Conservation (phyloP, 192 early-diverging fungal genomes). For the Helicostylum pulchrum region DNA sequence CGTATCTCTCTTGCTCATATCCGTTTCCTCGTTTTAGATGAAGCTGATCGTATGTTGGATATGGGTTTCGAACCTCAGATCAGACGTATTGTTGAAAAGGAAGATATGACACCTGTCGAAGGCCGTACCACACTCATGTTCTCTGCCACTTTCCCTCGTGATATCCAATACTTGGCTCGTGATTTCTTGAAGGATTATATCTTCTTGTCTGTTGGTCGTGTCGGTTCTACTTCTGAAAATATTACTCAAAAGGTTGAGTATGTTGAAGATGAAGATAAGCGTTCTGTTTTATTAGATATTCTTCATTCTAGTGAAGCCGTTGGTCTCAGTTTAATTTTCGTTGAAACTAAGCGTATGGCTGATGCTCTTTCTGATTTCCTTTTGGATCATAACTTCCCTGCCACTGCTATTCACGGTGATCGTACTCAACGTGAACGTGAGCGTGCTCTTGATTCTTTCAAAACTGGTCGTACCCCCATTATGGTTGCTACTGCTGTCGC, state of each 20-base stretch:
- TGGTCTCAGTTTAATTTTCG: slow-evolving; percentile 91
- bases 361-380: slow-evolving; percentile 90
- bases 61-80: slow-evolving; percentile 95
- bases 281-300: slow-evolving; percentile 86
- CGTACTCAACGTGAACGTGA: slow-evolving; percentile 68
- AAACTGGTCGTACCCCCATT: slow-evolving; percentile 53
- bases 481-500: slow-evolving; percentile 92
- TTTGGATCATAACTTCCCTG: slow-evolving; percentile 69
- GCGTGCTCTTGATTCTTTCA: slow-evolving; percentile 61
- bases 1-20: slow-evolving; percentile 75
- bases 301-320: slow-evolving; percentile 54
- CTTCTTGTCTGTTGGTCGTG: slow-evolving; percentile 90
- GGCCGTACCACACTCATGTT: slow-evolving; percentile 93
- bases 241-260: slow-evolving; percentile 93
- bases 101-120: slow-evolving; percentile 64
- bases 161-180: slow-evolving; percentile 83
- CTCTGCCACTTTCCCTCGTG: slow-evolving; percentile 91
- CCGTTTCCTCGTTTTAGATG: slow-evolving; percentile 88
- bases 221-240: slow-evolving; percentile 96
- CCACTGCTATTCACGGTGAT: slow-evolving; percentile 74
- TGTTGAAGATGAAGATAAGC: slow-evolving; percentile 94
- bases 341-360: slow-evolving; percentile 95
- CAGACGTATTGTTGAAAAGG: slow-evolving; percentile 82
- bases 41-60: slow-evolving; percentile 98
- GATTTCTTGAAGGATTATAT: slow-evolving; percentile 84